A percentile compares a stretch with the other conserved stretches of the same genome.
Evolutionary conservation across 352 stramenopile genomes (phyloP).

Genomic region (Globisporangium irregulare): DNA sequence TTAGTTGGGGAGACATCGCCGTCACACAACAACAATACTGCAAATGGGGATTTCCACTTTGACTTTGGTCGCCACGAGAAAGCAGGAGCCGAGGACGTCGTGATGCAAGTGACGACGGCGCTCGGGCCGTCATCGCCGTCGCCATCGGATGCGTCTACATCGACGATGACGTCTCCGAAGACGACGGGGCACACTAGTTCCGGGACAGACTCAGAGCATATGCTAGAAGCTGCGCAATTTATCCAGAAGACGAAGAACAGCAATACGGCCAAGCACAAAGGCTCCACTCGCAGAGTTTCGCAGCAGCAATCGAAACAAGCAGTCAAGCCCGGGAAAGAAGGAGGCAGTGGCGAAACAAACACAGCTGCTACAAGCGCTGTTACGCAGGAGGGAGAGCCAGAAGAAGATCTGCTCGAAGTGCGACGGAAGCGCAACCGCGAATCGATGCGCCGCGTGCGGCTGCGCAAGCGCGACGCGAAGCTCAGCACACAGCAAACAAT

Average conservation of each 20-base stretch:
- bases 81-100: neutral
- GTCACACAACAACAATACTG: too few species aligned
- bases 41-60: neutral
- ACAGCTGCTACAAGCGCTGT: neutral
- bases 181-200: neutral
- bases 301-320: neutral
- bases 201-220: neutral
- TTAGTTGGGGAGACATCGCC: too few species aligned
- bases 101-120: neutral
- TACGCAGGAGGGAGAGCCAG: neutral
- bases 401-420: slow-evolving; percentile 7
- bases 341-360: neutral
- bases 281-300: neutral
- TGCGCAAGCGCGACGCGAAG: slow-evolving; percentile 21
- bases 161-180: neutral
- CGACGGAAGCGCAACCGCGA: slow-evolving; percentile 31
- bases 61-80: neutral
- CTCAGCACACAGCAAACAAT: slow-evolving; percentile 15
- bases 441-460: slow-evolving; percentile 29
- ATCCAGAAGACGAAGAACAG: neutral
- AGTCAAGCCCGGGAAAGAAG: neutral
- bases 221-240: neutral
- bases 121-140: neutral
- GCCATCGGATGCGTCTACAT: neutral
- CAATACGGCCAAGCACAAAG: neutral